A percentile compares a stretch with the other conserved stretches of the same genome.
phyloP scores from a whole-genome alignment of 73 alveolate genomes.

The Tetrahymena malaccensis region DNA sequence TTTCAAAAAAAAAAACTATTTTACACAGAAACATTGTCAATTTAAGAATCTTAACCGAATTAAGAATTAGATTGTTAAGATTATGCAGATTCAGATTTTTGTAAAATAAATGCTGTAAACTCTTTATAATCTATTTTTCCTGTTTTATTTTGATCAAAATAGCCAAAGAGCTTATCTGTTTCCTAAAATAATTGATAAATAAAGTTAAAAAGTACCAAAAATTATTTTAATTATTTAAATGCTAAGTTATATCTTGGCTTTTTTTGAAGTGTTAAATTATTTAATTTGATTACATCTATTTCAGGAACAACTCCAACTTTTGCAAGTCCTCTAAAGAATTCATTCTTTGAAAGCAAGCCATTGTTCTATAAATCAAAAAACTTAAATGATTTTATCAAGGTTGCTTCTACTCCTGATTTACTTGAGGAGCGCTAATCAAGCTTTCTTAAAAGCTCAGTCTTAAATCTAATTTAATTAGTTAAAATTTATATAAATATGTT shows the following conservation, averaged over 20 bases:
- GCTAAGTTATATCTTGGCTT: not conserved
- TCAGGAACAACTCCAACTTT: conserved; percentile 29
- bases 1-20: not conserved
- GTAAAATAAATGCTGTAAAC: not conserved
- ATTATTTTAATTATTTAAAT: too few relatives aligned
- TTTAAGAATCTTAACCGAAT: not conserved
- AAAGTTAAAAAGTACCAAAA: too few relatives aligned
- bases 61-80: not conserved
- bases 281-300: not conserved
- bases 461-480: not conserved
- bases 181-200: not conserved
- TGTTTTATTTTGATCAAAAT: not conserved
- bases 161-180: not conserved
- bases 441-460: conserved; percentile 31
- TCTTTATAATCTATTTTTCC: not conserved
- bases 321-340: conserved; percentile 36
- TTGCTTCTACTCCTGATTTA: conserved; percentile 16
- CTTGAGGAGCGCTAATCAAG: conserved; percentile 22
- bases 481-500: not conserved
- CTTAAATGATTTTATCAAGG: conserved; percentile 18
- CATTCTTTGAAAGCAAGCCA: conserved; percentile 19
- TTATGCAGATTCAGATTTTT: not conserved
- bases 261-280: not conserved
- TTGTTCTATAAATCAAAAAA: conserved; percentile 21
- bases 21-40: not conserved